Evolutionary conservation across 225 moss, liverwort and hornwort species (phyloP).

Genomic region (Straminergon stramineum): DNA sequence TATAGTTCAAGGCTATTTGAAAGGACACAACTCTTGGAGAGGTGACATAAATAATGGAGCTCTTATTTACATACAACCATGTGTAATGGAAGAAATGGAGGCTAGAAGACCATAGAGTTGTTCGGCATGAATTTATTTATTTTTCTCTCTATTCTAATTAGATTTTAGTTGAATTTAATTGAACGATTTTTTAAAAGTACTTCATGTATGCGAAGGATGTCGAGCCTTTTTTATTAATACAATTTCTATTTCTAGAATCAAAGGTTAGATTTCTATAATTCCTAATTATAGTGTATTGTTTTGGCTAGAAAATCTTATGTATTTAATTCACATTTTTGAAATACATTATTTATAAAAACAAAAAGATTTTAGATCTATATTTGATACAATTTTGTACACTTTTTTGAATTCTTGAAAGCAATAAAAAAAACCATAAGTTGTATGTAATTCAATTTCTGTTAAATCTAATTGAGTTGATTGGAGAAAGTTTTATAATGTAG

Average conservation of each 20-base stretch:
- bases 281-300: no score
- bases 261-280: neutral
- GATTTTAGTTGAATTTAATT: neutral
- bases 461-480: neutral
- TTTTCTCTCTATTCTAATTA: neutral
- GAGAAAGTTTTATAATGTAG: neutral
- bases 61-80: neutral
- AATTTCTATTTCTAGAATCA: neutral
- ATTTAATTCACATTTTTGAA: no score
- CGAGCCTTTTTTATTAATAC: neutral
- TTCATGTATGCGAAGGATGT: neutral
- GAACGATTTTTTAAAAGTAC: neutral
- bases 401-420: neutral
- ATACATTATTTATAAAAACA: no score
- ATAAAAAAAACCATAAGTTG: neutral
- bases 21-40: neutral
- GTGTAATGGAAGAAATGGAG: neutral
- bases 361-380: neutral
- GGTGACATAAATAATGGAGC: neutral
- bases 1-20: neutral
- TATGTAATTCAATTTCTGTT: neutral
- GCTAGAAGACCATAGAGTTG: neutral
- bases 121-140: neutral
- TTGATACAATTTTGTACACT: neutral
- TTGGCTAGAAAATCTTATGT: neutral